Conservation (phyloP, 2,329 filamentous ascomycete species). For the Coniochaeta pulveracea region DNA sequence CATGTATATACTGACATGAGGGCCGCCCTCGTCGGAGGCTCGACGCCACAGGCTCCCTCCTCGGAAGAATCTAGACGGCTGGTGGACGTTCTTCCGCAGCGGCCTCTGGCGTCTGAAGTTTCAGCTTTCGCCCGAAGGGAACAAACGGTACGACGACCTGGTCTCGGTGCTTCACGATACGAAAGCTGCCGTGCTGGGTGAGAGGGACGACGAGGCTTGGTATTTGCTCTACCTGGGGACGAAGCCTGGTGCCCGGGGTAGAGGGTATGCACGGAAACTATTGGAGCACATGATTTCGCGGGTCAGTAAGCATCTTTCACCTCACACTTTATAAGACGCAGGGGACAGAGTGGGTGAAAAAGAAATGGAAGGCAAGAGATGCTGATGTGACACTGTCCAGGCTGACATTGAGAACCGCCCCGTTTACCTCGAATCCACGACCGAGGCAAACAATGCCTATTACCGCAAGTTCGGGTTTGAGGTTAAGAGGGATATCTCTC, state of each 20-base stretch:
- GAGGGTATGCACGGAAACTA: constrained; percentile 61
- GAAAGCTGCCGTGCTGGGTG: constrained; percentile 58
- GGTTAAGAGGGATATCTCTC: constrained; percentile 47
- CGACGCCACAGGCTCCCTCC: constrained; percentile 55
- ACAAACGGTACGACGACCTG: constrained; percentile 63
- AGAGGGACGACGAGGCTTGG: constrained; percentile 57
- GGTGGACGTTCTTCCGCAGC: constrained; percentile 58
- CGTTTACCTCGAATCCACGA: constrained; percentile 72
- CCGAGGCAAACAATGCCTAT: constrained; percentile 54
- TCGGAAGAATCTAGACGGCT: constrained; percentile 61
- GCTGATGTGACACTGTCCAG: constrained; percentile 24
- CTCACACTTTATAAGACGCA: not conserved
- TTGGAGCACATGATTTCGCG: constrained; percentile 56
- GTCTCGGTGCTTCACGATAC: constrained; percentile 62
- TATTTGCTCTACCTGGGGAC: constrained; percentile 80
- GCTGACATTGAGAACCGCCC: constrained; percentile 57
- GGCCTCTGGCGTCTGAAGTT: constrained; percentile 71
- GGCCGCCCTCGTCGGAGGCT: constrained; percentile 1
- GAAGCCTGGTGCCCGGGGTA: constrained; percentile 55
- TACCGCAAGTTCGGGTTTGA: constrained; percentile 70
- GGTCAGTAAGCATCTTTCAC: constrained; percentile 27
- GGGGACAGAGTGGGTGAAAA: no score
- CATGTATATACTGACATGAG: constrained; percentile 3
- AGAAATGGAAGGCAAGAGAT: no score
- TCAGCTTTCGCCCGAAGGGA: constrained; percentile 61